Conservation (phyloP, 139 green algal species). For the Gonium pectorale region DNA sequence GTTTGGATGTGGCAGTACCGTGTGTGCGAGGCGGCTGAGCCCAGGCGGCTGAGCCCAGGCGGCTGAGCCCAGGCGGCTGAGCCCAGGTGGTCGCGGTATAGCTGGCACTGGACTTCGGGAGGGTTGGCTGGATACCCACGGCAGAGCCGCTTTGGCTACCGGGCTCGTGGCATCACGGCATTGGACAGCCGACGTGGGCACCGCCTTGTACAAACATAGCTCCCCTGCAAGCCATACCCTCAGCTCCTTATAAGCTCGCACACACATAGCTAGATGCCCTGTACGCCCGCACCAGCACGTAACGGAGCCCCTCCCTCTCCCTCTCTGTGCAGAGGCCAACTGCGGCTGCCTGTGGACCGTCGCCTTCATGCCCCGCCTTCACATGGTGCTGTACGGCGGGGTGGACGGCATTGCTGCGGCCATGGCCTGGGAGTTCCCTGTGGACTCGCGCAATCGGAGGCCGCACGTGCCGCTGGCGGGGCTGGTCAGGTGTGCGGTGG, state of each 20-base stretch:
- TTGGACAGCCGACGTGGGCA: too few relatives aligned
- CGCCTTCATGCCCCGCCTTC: not conserved
- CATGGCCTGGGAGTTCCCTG: constrained; percentile 4
- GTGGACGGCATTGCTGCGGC: constrained; percentile 1
- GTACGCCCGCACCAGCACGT: not conserved
- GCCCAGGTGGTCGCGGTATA: not conserved
- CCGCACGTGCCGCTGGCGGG: constrained; percentile 30
- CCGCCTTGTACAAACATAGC: too few relatives aligned
- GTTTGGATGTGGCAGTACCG: not conserved
- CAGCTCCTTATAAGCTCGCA: too few relatives aligned
- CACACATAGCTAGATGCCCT: not conserved
- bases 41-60: not conserved
- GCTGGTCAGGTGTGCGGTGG: constrained; percentile 17
- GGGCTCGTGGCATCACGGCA: not conserved
- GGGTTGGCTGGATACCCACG: not conserved
- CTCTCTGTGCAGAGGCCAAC: not conserved
- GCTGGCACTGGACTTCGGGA: not conserved
- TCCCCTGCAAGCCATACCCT: not conserved
- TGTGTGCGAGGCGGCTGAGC: not conserved
- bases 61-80: not conserved
- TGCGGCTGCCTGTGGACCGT: constrained; percentile 1
- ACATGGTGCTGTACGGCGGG: constrained; percentile 29
- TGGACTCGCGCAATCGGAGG: not conserved
- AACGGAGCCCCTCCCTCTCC: not conserved
- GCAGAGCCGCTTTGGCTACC: not conserved